Evolutionary conservation across 306 rosid species (phyloP).

Genomic region (Prunus mume): DNA sequence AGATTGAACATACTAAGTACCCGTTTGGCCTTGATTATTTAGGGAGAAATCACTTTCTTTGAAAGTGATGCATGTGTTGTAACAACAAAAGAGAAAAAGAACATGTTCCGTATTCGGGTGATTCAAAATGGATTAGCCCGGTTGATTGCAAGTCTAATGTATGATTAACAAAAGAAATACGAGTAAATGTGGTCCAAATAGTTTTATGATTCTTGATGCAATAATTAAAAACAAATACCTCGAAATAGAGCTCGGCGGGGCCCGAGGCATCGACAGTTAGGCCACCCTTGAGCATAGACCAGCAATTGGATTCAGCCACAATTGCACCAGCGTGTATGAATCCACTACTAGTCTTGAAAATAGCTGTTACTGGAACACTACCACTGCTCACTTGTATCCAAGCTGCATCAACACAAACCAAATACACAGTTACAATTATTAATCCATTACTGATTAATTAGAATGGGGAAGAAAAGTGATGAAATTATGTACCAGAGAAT

Average conservation of each 20-base stretch:
- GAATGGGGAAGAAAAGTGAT: not conserved
- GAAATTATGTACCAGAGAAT: constrained; percentile 48
- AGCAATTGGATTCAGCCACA: constrained; percentile 52
- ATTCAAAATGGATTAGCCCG: no score
- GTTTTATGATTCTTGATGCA: not conserved
- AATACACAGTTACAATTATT: not conserved
- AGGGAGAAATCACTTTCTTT: no score
- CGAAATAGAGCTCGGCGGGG: constrained; percentile 54
- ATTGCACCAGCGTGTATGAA: constrained; percentile 38
- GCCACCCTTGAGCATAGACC: constrained; percentile 95
- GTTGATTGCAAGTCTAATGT: no score
- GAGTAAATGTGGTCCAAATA: not conserved
- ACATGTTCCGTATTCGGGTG: no score
- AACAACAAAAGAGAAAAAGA: no score
- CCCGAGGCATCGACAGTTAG: constrained; percentile 43
- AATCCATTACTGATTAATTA: not conserved
- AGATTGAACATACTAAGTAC: not conserved
- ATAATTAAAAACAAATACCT: constrained; percentile 36
- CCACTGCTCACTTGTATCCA: constrained; percentile 58
- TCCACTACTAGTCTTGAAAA: constrained; percentile 43
- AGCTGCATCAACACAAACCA: constrained; percentile 22
- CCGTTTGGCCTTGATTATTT: no score
- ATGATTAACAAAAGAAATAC: not conserved
- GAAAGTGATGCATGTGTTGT: no score
- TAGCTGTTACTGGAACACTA: constrained; percentile 39